Evolutionary conservation across 257 asterid species (phyloP).

Genomic region (Primulina huaijiensis): DNA sequence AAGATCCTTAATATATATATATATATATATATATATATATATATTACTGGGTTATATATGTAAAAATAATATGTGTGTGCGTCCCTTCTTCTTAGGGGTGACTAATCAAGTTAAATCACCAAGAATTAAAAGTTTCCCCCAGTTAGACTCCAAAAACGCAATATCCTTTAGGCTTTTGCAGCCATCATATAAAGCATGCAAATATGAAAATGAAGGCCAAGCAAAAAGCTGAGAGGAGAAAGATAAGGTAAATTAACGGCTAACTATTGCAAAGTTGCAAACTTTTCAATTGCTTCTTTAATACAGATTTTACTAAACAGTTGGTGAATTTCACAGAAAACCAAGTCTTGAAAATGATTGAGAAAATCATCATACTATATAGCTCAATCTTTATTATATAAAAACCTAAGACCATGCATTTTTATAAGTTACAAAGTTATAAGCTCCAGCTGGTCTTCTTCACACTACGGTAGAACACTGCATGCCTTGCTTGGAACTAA

Average conservation of each 20-base stretch:
- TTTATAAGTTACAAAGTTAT: neutral
- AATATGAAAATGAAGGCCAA: neutral
- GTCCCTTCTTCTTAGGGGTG: too few relatives aligned
- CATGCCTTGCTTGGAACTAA: slow-evolving; percentile 54
- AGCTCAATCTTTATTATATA: too few relatives aligned
- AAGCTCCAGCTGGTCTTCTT: slow-evolving; percentile 12
- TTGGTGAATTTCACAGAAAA: neutral
- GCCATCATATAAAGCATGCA: neutral
- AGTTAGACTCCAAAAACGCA: too few relatives aligned
- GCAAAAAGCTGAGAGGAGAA: neutral
- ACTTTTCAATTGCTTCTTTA: neutral
- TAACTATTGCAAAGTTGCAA: neutral
- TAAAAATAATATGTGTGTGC: too few relatives aligned
- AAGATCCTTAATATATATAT: too few relatives aligned
- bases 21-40: too few relatives aligned
- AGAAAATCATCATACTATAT: neutral
- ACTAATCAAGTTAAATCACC: too few relatives aligned
- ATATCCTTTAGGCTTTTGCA: too few relatives aligned
- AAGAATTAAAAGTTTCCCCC: too few relatives aligned
- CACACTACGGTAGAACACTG: slow-evolving; percentile 72
- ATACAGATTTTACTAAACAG: neutral
- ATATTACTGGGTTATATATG: too few relatives aligned
- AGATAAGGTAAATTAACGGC: neutral
- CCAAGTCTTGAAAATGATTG: neutral
- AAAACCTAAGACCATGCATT: neutral